These are phyloP conservation scores for Cytospora chrysosperma DNA, from an alignment of 2,329 filamentous ascomycete species.

Conservation along the genomic window DNA sequence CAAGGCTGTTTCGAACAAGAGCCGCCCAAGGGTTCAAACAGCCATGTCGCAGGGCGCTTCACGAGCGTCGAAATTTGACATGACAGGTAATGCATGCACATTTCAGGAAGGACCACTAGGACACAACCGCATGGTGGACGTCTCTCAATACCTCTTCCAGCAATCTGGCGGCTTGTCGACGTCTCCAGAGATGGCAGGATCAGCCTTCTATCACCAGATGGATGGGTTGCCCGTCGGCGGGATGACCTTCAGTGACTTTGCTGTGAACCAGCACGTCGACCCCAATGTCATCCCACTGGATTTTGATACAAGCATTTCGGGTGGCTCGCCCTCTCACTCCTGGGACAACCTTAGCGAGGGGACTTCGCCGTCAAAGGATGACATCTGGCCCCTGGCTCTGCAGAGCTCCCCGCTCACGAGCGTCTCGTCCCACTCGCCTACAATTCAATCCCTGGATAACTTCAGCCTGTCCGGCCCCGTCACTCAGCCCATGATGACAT, in stretches of 20 bases:
- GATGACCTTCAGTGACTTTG: slow-evolving; percentile 45
- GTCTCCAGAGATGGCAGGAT: slow-evolving; percentile 42
- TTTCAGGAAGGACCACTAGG: slow-evolving; percentile 43
- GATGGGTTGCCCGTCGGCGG: slow-evolving; percentile 45
- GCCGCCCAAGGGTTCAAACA: slow-evolving; percentile 45
- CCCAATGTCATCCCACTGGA: slow-evolving; percentile 56
- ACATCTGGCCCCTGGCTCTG: slow-evolving; percentile 44
- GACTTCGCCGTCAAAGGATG: slow-evolving; percentile 52
- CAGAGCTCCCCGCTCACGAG: slow-evolving; percentile 43
- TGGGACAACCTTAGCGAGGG: slow-evolving; percentile 56
- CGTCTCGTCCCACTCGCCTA: slow-evolving; percentile 27
- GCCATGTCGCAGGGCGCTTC: slow-evolving; percentile 49
- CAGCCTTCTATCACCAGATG: slow-evolving; percentile 47
- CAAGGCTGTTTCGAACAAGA: slow-evolving; percentile 44
- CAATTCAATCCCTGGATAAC: slow-evolving; percentile 19
- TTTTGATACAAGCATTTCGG: slow-evolving; percentile 49
- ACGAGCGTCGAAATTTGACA: slow-evolving; percentile 51
- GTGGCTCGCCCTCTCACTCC: slow-evolving; percentile 51
- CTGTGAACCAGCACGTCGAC: slow-evolving; percentile 52
- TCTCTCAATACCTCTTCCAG: slow-evolving; percentile 52
- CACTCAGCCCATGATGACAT: slow-evolving; percentile 37
- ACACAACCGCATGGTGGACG: slow-evolving; percentile 43
- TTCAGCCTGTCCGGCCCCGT: slow-evolving; percentile 19
- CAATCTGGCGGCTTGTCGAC: slow-evolving; percentile 49
- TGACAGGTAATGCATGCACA: slow-evolving; percentile 48